Base-by-base conservation (phyloP, 2,329 filamentous ascomycete species). In the Colletotrichum tamarilloi region DNA sequence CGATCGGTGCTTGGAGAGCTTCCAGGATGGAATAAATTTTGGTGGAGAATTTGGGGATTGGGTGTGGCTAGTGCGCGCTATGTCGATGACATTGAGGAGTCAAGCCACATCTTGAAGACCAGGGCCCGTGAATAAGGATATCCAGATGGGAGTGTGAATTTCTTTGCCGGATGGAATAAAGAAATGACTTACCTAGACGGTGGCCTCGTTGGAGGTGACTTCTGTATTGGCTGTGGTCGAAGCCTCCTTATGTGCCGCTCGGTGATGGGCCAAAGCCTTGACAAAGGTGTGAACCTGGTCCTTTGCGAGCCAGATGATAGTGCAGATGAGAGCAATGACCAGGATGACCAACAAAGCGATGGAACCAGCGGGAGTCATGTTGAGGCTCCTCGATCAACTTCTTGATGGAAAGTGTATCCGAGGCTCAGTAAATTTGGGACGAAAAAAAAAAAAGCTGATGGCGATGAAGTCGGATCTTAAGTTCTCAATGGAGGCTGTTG, bases 301-400 rank as follows among this genome's bases (percentile, higher is more conserved):
- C 35, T 80, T 80, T 72, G 79, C 75, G 55, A 79, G 79, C 76
- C 78, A 84, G 58, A 71, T 75, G 32, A 84, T 35, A 22, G 78
- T 30, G 22, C 72, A 78, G 55, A 82, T 69, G 35, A 82, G 65
- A 7, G 75, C 55, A 62, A 82, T 75, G 32, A 85, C 72, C 12
- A 77, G 72, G 12, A 84, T 67, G 30, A 84, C 55, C 5, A 83
- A 65, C 58, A 83, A 73, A 28, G 80, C 82, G 8, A 84, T 79
- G 6, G 71, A 73, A 28, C 74, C 75, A 5, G 80, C 77, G 11
- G 82, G 80, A 16, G 65, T 67, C 80, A 82, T 83, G 16, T 62
- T 58, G 52, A 56, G 30, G 12, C 11, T 1, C 19, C 16, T n/a
- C 46, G 32, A 6, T 26, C 38, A 4, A 24, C 49, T 26, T 5